phyloP scores from a whole-genome alignment of 441 rosid genomes.

The Omphalea diandra region DNA sequence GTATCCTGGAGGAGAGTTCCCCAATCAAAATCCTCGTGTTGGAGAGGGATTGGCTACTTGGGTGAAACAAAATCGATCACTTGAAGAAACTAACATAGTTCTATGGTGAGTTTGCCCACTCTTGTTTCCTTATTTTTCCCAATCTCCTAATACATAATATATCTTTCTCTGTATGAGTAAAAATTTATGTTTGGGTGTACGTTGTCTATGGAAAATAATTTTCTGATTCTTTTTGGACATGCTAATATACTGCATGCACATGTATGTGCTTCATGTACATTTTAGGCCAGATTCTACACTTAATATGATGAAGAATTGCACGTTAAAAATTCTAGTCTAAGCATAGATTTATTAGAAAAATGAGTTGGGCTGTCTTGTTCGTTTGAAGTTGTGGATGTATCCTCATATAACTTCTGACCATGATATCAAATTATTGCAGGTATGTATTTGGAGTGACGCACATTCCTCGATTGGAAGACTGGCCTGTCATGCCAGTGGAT shows the following conservation, averaged over 20 bases:
- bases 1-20: constrained; percentile 94
- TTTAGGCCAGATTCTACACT: neutral
- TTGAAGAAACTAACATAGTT: constrained; percentile 79
- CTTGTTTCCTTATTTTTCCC: neutral
- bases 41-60: constrained; percentile 87
- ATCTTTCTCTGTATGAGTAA: neutral
- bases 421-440: constrained; percentile 47
- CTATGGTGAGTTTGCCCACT: constrained; percentile 53
- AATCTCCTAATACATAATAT: neutral
- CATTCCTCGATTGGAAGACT: constrained; percentile 87
- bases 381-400: neutral
- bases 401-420: neutral
- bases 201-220: neutral
- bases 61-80: constrained; percentile 77
- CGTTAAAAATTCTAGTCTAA: neutral
- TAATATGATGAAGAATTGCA: neutral
- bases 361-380: neutral
- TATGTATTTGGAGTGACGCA: constrained; percentile 85
- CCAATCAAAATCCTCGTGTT: constrained; percentile 86
- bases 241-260: too few relatives aligned
- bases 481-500: constrained; percentile 98
- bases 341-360: neutral
- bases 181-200: neutral
- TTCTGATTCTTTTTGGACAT: neutral
- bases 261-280: neutral